Evolutionary conservation across 2,329 filamentous ascomycete species (phyloP), one percentile per base, ranked within the genome.

Genomic region (Teratosphaeria zuluensis): DNA sequence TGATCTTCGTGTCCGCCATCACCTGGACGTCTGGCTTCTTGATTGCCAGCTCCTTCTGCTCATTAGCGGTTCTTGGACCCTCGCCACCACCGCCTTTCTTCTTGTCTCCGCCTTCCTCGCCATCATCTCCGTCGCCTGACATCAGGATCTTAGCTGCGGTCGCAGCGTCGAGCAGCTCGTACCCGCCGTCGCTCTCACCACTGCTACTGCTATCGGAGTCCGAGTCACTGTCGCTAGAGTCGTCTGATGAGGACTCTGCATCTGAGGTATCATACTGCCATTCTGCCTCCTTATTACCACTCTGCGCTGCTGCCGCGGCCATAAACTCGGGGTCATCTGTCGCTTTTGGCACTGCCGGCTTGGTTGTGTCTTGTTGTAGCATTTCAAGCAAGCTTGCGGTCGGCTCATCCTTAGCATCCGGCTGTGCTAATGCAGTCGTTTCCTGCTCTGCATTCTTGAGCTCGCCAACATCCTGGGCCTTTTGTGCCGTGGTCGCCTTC

Each of bases 141-240:
- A 97, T 95, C 24, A 97, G 78, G 54, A 95, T 84, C 35, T 87
- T 86, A 0, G 89, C 90, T 59, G 89, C 87, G 70, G 95, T 91
- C 67, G 92, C 90, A 1, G 91, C 83, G 57, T 86, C 86, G 1
- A 96, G 78, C 51, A 92, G 80, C 56, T 88, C 83, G 66, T 90
- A 90, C 32, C 82, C 83, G 38, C 79, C 79, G 56, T 84, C 85
- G 56, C 82, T 69, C 24, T 68, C 81, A 1, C 81, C 82, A 60
- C 82, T 77, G 1, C 73, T 77, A 14, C 69, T 70, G 9, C 62
- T 64, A 57, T 73, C 71, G 32, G 68, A 71, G 32, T 69, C 70
- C 2, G 64, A 64, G 60, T 68, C 65, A 59, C 67, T 64, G 8
- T 62, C 62, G 55, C 55, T 62, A 56, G 75, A 75, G 21, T 78